These are phyloP conservation scores for Astrothelium macrocarpum DNA, from an alignment of 495 filamentous ascomycete genomes.

Conservation along the genomic window DNA sequence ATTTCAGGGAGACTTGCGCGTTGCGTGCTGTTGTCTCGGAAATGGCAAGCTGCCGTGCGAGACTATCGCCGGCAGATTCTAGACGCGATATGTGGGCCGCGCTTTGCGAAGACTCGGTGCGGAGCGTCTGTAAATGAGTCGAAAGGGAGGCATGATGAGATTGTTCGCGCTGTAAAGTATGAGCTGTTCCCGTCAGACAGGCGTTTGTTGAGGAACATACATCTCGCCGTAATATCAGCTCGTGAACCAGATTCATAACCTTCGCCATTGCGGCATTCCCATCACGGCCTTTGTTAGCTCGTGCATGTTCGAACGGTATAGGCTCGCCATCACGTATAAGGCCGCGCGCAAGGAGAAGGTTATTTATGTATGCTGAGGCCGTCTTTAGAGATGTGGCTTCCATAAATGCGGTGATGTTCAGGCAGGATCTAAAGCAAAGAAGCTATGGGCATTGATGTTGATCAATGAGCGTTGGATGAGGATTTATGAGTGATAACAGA, in stretches of 20 bases:
- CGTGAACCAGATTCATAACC: constrained; percentile 87
- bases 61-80: constrained; percentile 58
- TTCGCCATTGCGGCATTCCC: constrained; percentile 66
- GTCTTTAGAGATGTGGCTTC: constrained; percentile 72
- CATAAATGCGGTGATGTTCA: constrained; percentile 38
- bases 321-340: constrained; percentile 71
- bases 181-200: constrained; percentile 1
- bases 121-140: constrained; percentile 64
- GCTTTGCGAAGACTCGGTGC: constrained; percentile 43
- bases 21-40: constrained; percentile 64
- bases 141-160: constrained; percentile 74
- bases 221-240: constrained; percentile 74
- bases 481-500: background rate
- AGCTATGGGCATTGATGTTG: too few species aligned
- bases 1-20: constrained; percentile 55
- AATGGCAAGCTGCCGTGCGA: constrained; percentile 63
- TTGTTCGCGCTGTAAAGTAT: constrained; percentile 60
- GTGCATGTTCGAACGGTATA: constrained; percentile 65
- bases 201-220: constrained; percentile 40
- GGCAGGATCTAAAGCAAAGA: background rate
- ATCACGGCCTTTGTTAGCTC: constrained; percentile 56
- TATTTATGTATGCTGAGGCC: constrained; percentile 93
- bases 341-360: constrained; percentile 81
- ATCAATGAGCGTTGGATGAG: background rate
- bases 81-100: constrained; percentile 41